These are phyloP conservation scores for Lagenidium giganteum DNA, from an alignment of 352 stramenopile genomes.

Conservation along the genomic window DNA sequence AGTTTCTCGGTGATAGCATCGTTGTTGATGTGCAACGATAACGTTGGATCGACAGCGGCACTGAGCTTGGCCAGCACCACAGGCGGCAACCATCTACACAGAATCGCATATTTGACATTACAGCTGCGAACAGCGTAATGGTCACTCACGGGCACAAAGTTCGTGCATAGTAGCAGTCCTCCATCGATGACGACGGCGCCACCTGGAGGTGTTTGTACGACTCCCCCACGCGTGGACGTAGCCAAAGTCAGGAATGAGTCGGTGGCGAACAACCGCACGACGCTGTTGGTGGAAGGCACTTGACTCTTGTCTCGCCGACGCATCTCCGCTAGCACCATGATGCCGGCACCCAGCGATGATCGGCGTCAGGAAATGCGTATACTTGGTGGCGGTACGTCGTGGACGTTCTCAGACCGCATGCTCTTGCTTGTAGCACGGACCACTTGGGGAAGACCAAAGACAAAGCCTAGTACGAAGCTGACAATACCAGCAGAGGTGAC, in stretches of 20 bases:
- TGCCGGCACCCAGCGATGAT: slow-evolving; percentile 11
- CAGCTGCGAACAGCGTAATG: slow-evolving; percentile 6
- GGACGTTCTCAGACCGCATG: slow-evolving; percentile 12
- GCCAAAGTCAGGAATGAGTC: not conserved
- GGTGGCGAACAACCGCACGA: slow-evolving; percentile 9
- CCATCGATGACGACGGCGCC: slow-evolving; percentile 9
- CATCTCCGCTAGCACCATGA: too few relatives aligned
- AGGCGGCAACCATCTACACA: slow-evolving; percentile 15
- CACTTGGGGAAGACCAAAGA: slow-evolving; percentile 9
- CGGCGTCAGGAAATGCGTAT: slow-evolving; percentile 14
- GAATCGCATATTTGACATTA: slow-evolving; percentile 19
- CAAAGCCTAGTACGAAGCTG: slow-evolving; percentile 18
- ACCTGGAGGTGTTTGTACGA: not conserved
- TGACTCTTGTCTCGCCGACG: too few relatives aligned
- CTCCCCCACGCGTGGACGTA: too few relatives aligned
- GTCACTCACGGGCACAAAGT: slow-evolving; percentile 16
- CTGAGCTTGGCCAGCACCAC: too few relatives aligned
- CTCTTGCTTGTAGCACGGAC: slow-evolving; percentile 4
- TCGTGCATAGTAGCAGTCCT: slow-evolving; percentile 20
- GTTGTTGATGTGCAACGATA: too few relatives aligned
- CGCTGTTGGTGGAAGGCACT: slow-evolving; percentile 4
- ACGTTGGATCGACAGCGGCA: too few relatives aligned
- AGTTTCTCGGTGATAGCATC: too few relatives aligned
- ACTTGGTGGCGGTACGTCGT: slow-evolving; percentile 8
- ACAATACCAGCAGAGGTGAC: slow-evolving; percentile 11